Conservation (phyloP, 306 rosid genomes). For the Pterocarpus santalinus region DNA sequence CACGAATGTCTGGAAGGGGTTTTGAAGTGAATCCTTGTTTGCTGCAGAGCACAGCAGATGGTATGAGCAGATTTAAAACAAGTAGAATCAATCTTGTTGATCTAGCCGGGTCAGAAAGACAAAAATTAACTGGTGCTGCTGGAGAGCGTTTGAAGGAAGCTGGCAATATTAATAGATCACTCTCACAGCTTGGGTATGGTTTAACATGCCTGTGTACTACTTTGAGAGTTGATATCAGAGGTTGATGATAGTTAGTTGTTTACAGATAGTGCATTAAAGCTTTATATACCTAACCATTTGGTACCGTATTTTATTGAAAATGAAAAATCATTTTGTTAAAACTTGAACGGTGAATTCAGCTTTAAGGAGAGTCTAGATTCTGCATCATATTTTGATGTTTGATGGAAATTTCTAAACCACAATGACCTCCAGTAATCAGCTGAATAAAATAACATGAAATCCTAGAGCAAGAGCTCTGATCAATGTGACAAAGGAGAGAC, state of each 20-base stretch:
- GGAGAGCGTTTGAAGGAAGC: conserved; percentile 99
- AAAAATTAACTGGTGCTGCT: conserved; percentile 91
- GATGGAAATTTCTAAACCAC: conserved; percentile 13
- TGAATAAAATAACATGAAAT: conserved; percentile 4
- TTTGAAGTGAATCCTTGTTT: conserved; percentile 53
- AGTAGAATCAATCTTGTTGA: conserved; percentile 99
- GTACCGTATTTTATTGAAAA: conserved; percentile 25
- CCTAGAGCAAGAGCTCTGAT: conserved; percentile 25
- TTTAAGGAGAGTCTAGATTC: conserved; percentile 12
- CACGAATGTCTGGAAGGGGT: conserved; percentile 28
- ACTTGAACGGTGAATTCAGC: neutral
- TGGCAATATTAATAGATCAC: conserved; percentile 96
- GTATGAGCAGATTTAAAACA: conserved; percentile 86
- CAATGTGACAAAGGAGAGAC: conserved; percentile 2
- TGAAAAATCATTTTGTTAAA: neutral
- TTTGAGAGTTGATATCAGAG: conserved; percentile 18
- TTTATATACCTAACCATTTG: conserved; percentile 4
- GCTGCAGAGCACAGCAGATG: conserved; percentile 82
- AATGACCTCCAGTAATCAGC: conserved; percentile 2
- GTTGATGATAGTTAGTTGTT: neutral
- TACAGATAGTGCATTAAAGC: conserved; percentile 13
- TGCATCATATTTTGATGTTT: conserved; percentile 13
- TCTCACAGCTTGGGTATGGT: conserved; percentile 98
- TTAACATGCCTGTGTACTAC: conserved; percentile 7
- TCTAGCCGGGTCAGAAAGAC: conserved; percentile 98